These are phyloP conservation scores for Gypsophila paniculata DNA, from an alignment of 179 eudicot genomes.

Conservation along the genomic window DNA sequence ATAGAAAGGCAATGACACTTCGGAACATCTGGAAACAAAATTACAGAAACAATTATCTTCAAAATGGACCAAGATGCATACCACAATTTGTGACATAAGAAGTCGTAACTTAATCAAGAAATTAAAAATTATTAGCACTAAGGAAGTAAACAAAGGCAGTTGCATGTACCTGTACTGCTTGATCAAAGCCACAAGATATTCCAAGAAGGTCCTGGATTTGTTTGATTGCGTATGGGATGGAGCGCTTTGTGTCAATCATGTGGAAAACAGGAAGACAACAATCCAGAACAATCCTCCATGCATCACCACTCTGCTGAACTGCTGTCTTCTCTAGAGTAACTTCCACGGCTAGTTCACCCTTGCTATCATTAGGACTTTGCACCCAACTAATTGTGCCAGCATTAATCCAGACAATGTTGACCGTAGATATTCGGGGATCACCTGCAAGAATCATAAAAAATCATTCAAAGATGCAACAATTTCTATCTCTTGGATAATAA, in stretches of 20 bases:
- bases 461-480: slow-evolving; percentile 4
- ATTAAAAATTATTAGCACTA: neutral
- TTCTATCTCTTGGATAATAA: neutral
- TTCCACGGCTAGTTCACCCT: slow-evolving; percentile 83
- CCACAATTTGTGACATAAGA: neutral
- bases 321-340: slow-evolving; percentile 70
- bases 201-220: slow-evolving; percentile 90
- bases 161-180: slow-evolving; percentile 75
- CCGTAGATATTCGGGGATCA: slow-evolving; percentile 73
- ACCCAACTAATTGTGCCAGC: slow-evolving; percentile 73
- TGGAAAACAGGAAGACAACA: slow-evolving; percentile 84
- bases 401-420: slow-evolving; percentile 68
- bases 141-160: slow-evolving; percentile 5
- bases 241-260: slow-evolving; percentile 67
- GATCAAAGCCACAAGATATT: slow-evolving; percentile 89
- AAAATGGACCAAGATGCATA: neutral
- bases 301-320: slow-evolving; percentile 76
- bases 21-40: neutral
- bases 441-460: slow-evolving; percentile 41
- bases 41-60: neutral
- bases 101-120: neutral
- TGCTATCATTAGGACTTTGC: slow-evolving; percentile 43
- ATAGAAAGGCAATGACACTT: neutral
- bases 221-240: slow-evolving; percentile 83
- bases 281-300: slow-evolving; percentile 84